Conservation (phyloP, 495 filamentous ascomycete genomes). For the Xylaria scruposa region DNA sequence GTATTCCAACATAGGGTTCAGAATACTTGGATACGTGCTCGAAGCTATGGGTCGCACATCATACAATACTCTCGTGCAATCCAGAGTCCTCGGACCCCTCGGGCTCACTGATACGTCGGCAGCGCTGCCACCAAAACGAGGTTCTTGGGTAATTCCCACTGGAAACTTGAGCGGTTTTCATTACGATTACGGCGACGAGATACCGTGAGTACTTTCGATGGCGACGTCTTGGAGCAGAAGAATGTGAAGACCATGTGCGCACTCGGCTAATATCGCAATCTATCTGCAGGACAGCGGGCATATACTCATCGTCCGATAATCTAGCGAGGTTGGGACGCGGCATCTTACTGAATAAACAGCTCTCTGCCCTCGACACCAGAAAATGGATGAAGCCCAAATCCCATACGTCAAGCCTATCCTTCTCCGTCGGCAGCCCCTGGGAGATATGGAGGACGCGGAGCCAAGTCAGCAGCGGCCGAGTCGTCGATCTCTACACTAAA, state of each 20-base stretch:
- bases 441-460: constrained; percentile 45
- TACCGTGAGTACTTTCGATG: constrained; percentile 2
- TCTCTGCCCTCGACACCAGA: constrained; percentile 43
- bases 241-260: background rate
- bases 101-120: background rate
- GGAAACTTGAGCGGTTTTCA: background rate
- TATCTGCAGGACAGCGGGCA: background rate
- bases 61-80: background rate
- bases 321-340: constrained; percentile 49
- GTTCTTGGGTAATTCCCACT: constrained; percentile 5
- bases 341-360: constrained; percentile 51
- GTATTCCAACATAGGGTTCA: constrained; percentile 29
- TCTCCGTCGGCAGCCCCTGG: constrained; percentile 55
- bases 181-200: constrained; percentile 7
- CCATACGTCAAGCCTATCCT: constrained; percentile 42
- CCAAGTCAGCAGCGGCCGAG: constrained; percentile 14
- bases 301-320: constrained; percentile 57
- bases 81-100: background rate
- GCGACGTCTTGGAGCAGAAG: background rate
- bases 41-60: background rate
- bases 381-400: constrained; percentile 55
- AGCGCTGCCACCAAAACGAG: background rate
- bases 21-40: constrained; percentile 21
- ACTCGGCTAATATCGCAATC: background rate
- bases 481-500: constrained; percentile 55